A percentile compares a stretch with the other conserved stretches of the same genome.
Conservation (phyloP, 768 basidiomycete species). For the Leccinum obscurum region DNA sequence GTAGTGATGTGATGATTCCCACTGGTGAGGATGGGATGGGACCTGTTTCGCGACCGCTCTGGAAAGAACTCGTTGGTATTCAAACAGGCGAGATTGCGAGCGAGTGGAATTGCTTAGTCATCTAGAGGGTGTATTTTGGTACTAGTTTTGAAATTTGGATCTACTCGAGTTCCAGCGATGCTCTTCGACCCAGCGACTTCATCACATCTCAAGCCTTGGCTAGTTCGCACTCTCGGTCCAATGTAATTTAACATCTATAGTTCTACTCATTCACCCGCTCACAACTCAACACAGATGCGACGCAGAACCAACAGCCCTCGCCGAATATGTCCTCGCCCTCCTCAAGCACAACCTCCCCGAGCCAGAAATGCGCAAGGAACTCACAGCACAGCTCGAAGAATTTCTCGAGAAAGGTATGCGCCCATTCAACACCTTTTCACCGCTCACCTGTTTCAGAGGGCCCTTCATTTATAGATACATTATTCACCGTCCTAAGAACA, state of each 20-base stretch:
- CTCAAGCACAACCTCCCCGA: constrained; percentile 88
- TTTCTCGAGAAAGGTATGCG: constrained; percentile 86
- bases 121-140: not conserved
- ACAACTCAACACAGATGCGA: constrained; percentile 66
- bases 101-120: constrained; percentile 70
- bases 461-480: constrained; percentile 74
- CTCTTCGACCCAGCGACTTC: constrained; percentile 65
- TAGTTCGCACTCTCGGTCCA: constrained; percentile 84
- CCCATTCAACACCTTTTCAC: not conserved
- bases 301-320: constrained; percentile 90
- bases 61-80: constrained; percentile 53
- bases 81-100: constrained; percentile 78
- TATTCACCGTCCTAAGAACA: constrained; percentile 82
- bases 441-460: constrained; percentile 49
- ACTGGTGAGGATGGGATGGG: constrained; percentile 75
- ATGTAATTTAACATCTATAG: constrained; percentile 44
- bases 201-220: constrained; percentile 80
- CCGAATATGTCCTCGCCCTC: constrained; percentile 92
- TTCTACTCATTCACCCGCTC: not conserved
- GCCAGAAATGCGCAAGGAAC: constrained; percentile 76
- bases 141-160: not conserved
- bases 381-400: constrained; percentile 78
- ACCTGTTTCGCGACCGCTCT: constrained; percentile 51
- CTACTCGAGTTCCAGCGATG: constrained; percentile 40
- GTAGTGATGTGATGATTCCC: constrained; percentile 54